Conservation (phyloP, 148 eudicot genomes). For the Silene latifolia region DNA sequence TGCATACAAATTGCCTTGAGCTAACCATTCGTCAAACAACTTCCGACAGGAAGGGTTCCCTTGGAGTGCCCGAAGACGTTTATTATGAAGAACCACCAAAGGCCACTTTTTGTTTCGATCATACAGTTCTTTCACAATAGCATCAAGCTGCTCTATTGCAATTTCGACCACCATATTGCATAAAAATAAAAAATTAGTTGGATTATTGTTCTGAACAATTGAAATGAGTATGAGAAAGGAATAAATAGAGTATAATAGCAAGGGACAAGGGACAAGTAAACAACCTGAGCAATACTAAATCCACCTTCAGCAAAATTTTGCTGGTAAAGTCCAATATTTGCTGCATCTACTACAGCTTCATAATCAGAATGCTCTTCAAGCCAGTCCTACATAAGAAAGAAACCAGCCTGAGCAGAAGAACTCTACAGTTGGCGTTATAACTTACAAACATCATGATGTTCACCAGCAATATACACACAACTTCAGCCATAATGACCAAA, state of each 20-base stretch:
- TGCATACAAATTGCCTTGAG: constrained; percentile 58
- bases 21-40: constrained; percentile 63
- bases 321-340: constrained; percentile 80
- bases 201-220: neutral
- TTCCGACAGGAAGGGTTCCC: constrained; percentile 50
- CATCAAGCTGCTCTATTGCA: constrained; percentile 82
- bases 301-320: constrained; percentile 92
- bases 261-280: constrained; percentile 15
- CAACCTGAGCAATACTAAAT: constrained; percentile 82
- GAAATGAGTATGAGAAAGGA: neutral
- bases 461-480: neutral
- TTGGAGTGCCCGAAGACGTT: constrained; percentile 57
- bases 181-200: constrained; percentile 16
- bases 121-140: constrained; percentile 66
- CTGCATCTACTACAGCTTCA: constrained; percentile 84
- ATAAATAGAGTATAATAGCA: neutral
- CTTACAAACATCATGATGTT: neutral
- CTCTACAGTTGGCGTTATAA: neutral
- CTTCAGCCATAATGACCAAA: neutral
- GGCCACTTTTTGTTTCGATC: constrained; percentile 70
- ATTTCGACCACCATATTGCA: constrained; percentile 22
- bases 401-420: constrained; percentile 1
- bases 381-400: constrained; percentile 55
- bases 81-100: constrained; percentile 74
- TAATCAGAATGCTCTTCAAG: constrained; percentile 57